Evolutionary conservation across 2,329 filamentous ascomycete species (phyloP), one percentile per base, ranked within the genome.

Genomic region (Ustulina deusta): DNA sequence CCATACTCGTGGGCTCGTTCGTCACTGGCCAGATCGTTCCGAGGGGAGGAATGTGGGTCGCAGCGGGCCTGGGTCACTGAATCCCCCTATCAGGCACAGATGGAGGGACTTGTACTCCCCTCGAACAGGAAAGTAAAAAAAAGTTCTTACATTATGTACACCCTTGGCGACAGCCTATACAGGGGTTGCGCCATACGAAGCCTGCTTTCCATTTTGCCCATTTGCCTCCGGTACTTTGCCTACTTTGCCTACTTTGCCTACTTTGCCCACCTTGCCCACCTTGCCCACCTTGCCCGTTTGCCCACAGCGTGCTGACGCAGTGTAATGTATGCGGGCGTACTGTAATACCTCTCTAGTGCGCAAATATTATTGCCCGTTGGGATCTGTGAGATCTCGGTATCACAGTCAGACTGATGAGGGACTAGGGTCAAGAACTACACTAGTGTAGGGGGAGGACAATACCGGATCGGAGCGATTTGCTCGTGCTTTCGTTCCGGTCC

Each of bases 81-180:
- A 65, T 68, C 67, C 68, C 65, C 68, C 68, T 69, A 69, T 69
- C 64, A 56, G 49, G 46, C 44, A 48, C 52, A 61, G 51, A 40
- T 55, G 51, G 22, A 52, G 51, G 32, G 34, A 27, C 32, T 11
- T 56, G 36, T 40, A 11, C n/a, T 56, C 44, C 54, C 55, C 68
- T 68, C 61, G 40, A 68, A 65, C 34, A 59, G 68, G 68, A 52
- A 67, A 61, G 54, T 67, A 55, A 32, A 55, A 55, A 61, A 60
- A 48, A 61, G 49, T 32, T 63, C 29, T 46, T 40, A 25, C n/a
- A n/a, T n/a, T n/a, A n/a, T n/a, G n/a, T n/a, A n/a, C 38, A 63
- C 56, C 68, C 67, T 48, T 42, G 64, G 46, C 48, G 49, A 34
- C 46, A 54, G 25, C 36, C 54, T 10, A 25, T 17, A 29, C 54